phyloP scores from a whole-genome alignment of 1,139 yeast species.

The Pneumocystis oryctolagi region DNA sequence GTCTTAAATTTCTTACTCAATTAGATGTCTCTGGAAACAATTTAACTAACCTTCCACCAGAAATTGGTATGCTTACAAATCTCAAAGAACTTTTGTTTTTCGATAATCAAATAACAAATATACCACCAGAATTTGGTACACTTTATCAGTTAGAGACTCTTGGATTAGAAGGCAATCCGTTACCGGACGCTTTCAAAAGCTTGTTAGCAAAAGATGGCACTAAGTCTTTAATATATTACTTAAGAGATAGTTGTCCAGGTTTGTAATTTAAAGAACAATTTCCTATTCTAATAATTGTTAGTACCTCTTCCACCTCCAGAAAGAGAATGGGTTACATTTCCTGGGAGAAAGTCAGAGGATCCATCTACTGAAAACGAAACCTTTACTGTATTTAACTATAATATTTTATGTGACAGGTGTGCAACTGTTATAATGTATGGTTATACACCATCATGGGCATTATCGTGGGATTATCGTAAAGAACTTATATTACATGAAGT shows the following conservation, averaged over 20 bases:
- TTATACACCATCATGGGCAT: slow-evolving; percentile 95
- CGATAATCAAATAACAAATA: slow-evolving; percentile 60
- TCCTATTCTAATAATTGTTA: background rate
- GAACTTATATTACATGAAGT: slow-evolving; percentile 61
- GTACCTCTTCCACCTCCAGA: slow-evolving; percentile 49
- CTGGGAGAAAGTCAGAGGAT: slow-evolving; percentile 16
- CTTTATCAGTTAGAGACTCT: slow-evolving; percentile 70
- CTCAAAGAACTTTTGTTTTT: slow-evolving; percentile 72
- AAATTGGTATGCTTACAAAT: slow-evolving; percentile 68
- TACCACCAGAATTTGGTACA: slow-evolving; percentile 79
- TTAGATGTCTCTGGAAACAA: slow-evolving; percentile 73
- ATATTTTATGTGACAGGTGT: slow-evolving; percentile 87
- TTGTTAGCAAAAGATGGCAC: slow-evolving; percentile 73
- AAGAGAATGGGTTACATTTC: slow-evolving; percentile 21
- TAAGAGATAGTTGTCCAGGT: slow-evolving; percentile 65
- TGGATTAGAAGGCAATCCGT: slow-evolving; percentile 88
- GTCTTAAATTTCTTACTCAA: slow-evolving; percentile 60
- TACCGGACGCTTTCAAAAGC: slow-evolving; percentile 50
- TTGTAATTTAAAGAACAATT: background rate
- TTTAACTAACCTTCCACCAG: slow-evolving; percentile 57
- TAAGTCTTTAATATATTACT: slow-evolving; percentile 58
- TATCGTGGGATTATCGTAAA: slow-evolving; percentile 85
- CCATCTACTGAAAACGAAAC: slow-evolving; percentile 22
- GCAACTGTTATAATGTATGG: slow-evolving; percentile 87
- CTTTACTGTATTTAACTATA: slow-evolving; percentile 74